Percentiles rank a stretch among this genome's conserved stretches.
phyloP scores from a whole-genome alignment of 2,329 filamentous ascomycete species.

The Curvularia spicifera region DNA sequence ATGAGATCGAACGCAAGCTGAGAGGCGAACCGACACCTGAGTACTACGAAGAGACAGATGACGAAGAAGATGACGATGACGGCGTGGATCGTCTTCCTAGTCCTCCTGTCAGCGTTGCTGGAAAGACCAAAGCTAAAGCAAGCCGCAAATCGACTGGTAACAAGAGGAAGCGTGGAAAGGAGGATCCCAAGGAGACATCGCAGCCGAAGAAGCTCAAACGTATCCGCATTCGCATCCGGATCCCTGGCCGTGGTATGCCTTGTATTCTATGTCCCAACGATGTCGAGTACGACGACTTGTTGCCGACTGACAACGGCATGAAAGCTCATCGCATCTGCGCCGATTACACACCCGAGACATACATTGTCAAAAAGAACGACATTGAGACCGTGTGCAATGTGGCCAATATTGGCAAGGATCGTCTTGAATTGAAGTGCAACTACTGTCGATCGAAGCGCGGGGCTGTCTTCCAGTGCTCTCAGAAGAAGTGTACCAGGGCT shows the following conservation, averaged over 20 bases:
- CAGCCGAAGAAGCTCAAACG: slow-evolving; percentile 73
- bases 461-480: slow-evolving; percentile 96
- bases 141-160: slow-evolving; percentile 75
- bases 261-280: slow-evolving; percentile 94
- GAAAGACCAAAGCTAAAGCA: slow-evolving; percentile 71
- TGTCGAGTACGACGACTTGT: slow-evolving; percentile 77
- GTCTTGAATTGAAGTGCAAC: slow-evolving; percentile 89
- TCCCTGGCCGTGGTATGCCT: slow-evolving; percentile 75
- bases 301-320: slow-evolving; percentile 85
- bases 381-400: slow-evolving; percentile 77
- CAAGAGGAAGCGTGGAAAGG: slow-evolving; percentile 55
- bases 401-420: slow-evolving; percentile 81
- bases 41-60: slow-evolving; percentile 79
- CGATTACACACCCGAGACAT: slow-evolving; percentile 90
- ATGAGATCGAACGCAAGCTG: slow-evolving; percentile 92
- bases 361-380: slow-evolving; percentile 72
- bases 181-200: slow-evolving; percentile 53
- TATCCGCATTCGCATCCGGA: slow-evolving; percentile 74
- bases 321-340: slow-evolving; percentile 90
- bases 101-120: slow-evolving; percentile 75
- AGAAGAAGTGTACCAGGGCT: slow-evolving; percentile 89
- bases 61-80: slow-evolving; percentile 67
- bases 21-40: slow-evolving; percentile 82
- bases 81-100: slow-evolving; percentile 71
- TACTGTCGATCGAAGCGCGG: slow-evolving; percentile 93